These are phyloP conservation scores for Erysimum cheiranthoides DNA, from an alignment of 345 rosid genomes.

Conservation along the genomic window DNA sequence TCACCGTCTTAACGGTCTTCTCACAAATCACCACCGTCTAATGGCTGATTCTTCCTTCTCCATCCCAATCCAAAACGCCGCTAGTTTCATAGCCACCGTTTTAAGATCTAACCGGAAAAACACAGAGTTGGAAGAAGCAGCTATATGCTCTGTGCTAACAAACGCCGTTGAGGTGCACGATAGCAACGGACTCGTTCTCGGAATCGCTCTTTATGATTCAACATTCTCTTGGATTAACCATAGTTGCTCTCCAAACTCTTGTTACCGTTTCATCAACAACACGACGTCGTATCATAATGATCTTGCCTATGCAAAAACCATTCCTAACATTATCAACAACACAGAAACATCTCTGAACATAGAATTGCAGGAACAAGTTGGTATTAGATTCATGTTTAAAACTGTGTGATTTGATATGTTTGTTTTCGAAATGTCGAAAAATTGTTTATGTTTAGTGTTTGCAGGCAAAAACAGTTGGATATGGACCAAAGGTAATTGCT, in stretches of 20 bases:
- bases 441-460: background rate
- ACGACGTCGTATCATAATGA: conserved; percentile 12
- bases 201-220: conserved; percentile 65
- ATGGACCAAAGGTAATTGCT: conserved; percentile 61
- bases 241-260: conserved; percentile 84
- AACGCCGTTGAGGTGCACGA: conserved; percentile 90
- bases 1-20: conserved; percentile 51
- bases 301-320: conserved; percentile 30
- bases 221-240: conserved; percentile 91
- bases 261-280: conserved; percentile 62
- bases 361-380: too few species aligned
- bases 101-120: conserved; percentile 15
- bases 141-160: conserved; percentile 66
- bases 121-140: conserved; percentile 53
- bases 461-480: conserved; percentile 43
- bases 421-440: background rate
- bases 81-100: conserved; percentile 47
- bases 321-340: conserved; percentile 39
- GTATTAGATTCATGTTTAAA: background rate
- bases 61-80: conserved; percentile 52
- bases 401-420: background rate
- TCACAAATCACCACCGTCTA: conserved; percentile 63
- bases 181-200: conserved; percentile 54
- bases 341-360: conserved; percentile 4
- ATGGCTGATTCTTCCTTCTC: conserved; percentile 43